Conservation (phyloP, 2,329 filamentous ascomycete species). For the Aspergillus pseudoviridinutans region DNA sequence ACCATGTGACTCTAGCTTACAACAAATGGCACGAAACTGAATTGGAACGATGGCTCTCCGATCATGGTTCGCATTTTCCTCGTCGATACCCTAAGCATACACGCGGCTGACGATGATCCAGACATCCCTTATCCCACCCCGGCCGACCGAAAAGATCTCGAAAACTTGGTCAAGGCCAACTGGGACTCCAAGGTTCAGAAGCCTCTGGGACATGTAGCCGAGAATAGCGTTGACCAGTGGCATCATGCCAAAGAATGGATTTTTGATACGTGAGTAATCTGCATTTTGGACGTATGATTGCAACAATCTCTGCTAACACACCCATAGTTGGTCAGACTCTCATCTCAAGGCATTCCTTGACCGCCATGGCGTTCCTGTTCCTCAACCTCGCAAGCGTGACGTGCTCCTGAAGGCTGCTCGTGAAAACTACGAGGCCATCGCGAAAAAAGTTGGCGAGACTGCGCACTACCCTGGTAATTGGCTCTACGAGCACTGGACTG, state of each 20-base stretch:
- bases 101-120: constrained; percentile 12
- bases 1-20: constrained; percentile 61
- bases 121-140: constrained; percentile 84
- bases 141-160: constrained; percentile 90
- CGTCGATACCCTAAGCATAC: neutral
- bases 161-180: constrained; percentile 81
- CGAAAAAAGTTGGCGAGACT: constrained; percentile 73
- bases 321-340: constrained; percentile 77
- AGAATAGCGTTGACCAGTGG: constrained; percentile 70
- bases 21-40: constrained; percentile 99
- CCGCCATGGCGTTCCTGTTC: constrained; percentile 78
- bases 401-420: constrained; percentile 73
- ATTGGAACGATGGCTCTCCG: constrained; percentile 92
- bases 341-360: constrained; percentile 92
- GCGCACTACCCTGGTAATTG: constrained; percentile 88
- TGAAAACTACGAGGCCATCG: constrained; percentile 72
- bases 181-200: constrained; percentile 76
- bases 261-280: constrained; percentile 64
- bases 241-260: constrained; percentile 80
- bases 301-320: constrained; percentile 32
- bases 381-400: constrained; percentile 83
- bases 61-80: constrained; percentile 54
- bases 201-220: constrained; percentile 72
- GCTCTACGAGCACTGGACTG: constrained; percentile 87
- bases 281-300: neutral